phyloP scores from a whole-genome alignment of 331 rosid species.

The Quercus phellos region DNA sequence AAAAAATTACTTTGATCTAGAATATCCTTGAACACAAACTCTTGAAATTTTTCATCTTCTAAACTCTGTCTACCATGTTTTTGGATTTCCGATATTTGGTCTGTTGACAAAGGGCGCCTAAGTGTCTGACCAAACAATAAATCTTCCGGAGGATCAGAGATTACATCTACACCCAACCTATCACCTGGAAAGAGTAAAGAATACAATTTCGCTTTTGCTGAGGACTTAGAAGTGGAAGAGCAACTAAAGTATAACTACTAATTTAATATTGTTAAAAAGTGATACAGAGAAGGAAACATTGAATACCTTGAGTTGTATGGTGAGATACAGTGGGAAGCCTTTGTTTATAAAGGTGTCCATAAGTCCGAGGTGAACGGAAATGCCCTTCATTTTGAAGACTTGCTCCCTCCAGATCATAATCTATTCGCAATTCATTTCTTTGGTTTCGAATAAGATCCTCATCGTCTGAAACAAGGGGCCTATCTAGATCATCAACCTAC shows the following conservation, averaged over 20 bases:
- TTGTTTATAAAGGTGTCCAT: conserved; percentile 62
- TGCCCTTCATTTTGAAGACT: conserved; percentile 50
- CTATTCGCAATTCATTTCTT: conserved; percentile 50
- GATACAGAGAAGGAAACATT: not conserved
- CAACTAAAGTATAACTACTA: not conserved
- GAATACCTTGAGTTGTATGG: conserved; percentile 39
- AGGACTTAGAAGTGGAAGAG: not conserved
- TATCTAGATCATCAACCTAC: conserved; percentile 63
- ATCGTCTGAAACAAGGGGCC: conserved; percentile 68
- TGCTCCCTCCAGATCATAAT: conserved; percentile 88
- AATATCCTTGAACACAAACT: conserved; percentile 30
- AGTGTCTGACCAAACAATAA: conserved; percentile 59
- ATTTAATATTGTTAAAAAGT: not conserved
- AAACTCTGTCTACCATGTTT: conserved; percentile 27
- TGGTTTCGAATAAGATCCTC: conserved; percentile 25
- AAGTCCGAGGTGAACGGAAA: conserved; percentile 54
- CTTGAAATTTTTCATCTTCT: conserved; percentile 40
- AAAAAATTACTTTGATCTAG: conserved; percentile 72
- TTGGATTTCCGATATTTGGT: conserved; percentile 42
- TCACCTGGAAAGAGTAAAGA: conserved; percentile 46
- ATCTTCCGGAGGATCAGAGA: conserved; percentile 47
- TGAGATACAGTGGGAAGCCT: conserved; percentile 48
- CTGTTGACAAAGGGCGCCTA: conserved; percentile 36
- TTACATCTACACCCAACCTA: conserved; percentile 48
- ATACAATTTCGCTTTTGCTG: not conserved